Percentiles rank a stretch among this genome's conserved stretches.
phyloP scores from a whole-genome alignment of 2,329 filamentous ascomycete species.

The Phoma sp. region DNA sequence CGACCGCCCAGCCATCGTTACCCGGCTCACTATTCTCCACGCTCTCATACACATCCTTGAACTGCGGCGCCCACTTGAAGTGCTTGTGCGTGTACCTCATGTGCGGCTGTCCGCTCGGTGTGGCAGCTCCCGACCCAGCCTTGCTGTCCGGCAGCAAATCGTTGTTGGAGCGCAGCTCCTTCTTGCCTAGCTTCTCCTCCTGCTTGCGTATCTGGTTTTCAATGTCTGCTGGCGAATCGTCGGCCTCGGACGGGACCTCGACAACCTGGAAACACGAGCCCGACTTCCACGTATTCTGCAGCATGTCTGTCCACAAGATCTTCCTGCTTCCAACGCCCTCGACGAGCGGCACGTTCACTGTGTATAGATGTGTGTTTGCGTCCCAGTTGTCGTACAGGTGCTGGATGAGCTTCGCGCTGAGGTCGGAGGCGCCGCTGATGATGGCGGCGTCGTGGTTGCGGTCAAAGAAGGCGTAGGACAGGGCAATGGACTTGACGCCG shows the following conservation, averaged over 20 bases:
- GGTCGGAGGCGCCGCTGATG: conserved; percentile 76
- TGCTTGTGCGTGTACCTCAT: conserved; percentile 75
- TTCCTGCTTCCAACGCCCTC: conserved; percentile 74
- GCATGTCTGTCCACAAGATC: conserved; percentile 81
- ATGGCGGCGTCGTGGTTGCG: conserved; percentile 82
- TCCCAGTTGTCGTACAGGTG: conserved; percentile 77
- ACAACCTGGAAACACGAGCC: conserved; percentile 87
- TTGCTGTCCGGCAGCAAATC: conserved; percentile 24
- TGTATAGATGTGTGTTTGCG: conserved; percentile 78
- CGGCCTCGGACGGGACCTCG: conserved; percentile 66
- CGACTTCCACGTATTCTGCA: conserved; percentile 89
- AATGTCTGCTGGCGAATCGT: conserved; percentile 67
- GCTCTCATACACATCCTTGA: conserved; percentile 84
- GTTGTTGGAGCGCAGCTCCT: conserved; percentile 39
- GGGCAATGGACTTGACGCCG: conserved; percentile 69
- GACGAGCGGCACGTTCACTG: conserved; percentile 86
- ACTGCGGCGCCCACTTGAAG: conserved; percentile 92
- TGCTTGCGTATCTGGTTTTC: conserved; percentile 76
- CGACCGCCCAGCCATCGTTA: conserved; percentile 92
- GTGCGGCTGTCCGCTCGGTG: conserved; percentile 38
- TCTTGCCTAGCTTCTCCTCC: conserved; percentile 56
- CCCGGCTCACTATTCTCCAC: conserved; percentile 80
- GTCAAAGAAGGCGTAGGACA: conserved; percentile 90
- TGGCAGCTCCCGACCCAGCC: conserved; percentile 38
- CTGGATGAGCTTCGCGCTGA: conserved; percentile 79